A percentile compares a stretch with the other conserved stretches of the same genome.
These are phyloP conservation scores for Fusarium haematococcum DNA, from an alignment of 2,329 filamentous ascomycete species.

Conservation along the genomic window DNA sequence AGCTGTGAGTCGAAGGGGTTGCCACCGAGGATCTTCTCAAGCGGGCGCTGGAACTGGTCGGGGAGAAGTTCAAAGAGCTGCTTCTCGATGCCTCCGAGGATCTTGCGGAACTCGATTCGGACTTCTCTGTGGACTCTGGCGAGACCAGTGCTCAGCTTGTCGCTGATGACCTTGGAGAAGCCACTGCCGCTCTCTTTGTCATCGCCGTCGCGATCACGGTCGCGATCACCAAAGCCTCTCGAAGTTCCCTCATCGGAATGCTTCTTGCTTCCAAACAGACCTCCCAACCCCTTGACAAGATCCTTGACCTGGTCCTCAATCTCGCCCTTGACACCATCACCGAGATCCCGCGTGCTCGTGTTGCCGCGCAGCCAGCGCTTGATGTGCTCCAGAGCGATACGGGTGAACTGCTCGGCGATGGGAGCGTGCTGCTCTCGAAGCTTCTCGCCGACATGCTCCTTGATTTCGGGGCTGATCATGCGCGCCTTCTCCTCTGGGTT, in stretches of 20 bases:
- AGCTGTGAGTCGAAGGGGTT: constrained; percentile 60
- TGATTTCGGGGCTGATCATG: constrained; percentile 59
- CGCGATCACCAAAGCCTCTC: constrained; percentile 47
- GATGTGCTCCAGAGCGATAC: constrained; percentile 59
- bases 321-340: constrained; percentile 58
- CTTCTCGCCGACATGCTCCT: constrained; percentile 55
- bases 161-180: constrained; percentile 60
- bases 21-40: constrained; percentile 60
- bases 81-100: constrained; percentile 59
- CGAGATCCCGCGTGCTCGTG: constrained; percentile 54
- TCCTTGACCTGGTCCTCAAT: constrained; percentile 59
- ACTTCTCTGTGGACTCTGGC: constrained; percentile 58
- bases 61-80: constrained; percentile 59
- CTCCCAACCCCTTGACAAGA: constrained; percentile 57
- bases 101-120: constrained; percentile 59
- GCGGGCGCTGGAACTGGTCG: constrained; percentile 55
- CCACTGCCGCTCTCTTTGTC: constrained; percentile 48
- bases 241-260: constrained; percentile 48
- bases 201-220: constrained; percentile 42
- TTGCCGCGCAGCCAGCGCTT: constrained; percentile 59
- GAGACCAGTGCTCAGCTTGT: constrained; percentile 59
- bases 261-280: constrained; percentile 55
- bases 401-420: constrained; percentile 60
- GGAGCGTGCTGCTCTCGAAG: constrained; percentile 56
- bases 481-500: constrained; percentile 61